A percentile compares a stretch with the other conserved stretches of the same genome.
Conservation (phyloP, 192 early-diverging fungal genomes). For the Helicostylum pulchrum region DNA sequence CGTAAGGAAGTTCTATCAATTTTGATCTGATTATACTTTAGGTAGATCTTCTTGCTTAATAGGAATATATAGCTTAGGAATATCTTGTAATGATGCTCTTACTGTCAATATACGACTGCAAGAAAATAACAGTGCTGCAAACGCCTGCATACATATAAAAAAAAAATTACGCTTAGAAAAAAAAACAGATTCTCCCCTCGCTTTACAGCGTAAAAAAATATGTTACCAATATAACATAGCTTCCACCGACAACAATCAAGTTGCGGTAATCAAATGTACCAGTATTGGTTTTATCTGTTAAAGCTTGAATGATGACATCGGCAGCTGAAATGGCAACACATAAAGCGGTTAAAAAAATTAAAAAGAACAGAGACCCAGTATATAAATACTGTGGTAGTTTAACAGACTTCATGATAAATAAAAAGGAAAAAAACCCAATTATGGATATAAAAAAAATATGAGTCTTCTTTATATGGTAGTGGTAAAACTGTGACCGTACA, state of each 20-base stretch:
- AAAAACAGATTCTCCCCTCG: neutral
- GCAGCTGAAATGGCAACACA: slow-evolving; percentile 51
- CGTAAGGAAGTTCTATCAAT: neutral
- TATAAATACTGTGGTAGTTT: slow-evolving; percentile 19
- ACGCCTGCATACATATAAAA: slow-evolving; percentile 35
- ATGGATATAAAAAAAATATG: neutral
- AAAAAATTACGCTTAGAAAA: neutral
- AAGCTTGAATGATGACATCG: slow-evolving; percentile 53
- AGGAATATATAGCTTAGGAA: slow-evolving; percentile 52
- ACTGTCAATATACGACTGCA: slow-evolving; percentile 49
- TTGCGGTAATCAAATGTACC: slow-evolving; percentile 43
- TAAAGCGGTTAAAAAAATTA: slow-evolving; percentile 32
- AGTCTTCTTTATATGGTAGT: neutral
- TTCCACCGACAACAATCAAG: slow-evolving; percentile 45
- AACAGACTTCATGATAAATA: slow-evolving; percentile 9
- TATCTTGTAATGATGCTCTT: slow-evolving; percentile 43
- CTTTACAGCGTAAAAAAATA: neutral
- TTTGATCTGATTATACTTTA: slow-evolving; percentile 32
- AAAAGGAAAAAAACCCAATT: neutral
- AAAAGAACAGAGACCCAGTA: slow-evolving; percentile 31
- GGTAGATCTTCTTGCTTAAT: slow-evolving; percentile 47
- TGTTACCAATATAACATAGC: slow-evolving; percentile 46
- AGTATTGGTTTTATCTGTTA: slow-evolving; percentile 30
- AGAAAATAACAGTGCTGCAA: slow-evolving; percentile 45
- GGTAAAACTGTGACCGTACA: no score